Evolutionary conservation across 164 flowering plant species (phyloP), one percentile per base, ranked within the genome.

Genomic region (Akebia trifoliata): DNA sequence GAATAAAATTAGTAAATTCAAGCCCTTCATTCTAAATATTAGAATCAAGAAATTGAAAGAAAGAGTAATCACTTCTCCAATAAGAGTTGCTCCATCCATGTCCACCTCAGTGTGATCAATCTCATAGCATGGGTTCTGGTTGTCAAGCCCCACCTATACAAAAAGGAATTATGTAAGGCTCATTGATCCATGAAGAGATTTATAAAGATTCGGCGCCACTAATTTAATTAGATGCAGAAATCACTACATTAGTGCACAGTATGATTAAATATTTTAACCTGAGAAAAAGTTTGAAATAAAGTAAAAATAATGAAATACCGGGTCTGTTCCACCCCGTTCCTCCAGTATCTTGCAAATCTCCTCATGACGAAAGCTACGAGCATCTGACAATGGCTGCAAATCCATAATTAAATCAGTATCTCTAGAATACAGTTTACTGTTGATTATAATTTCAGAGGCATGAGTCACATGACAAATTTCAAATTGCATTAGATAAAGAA

Each of bases 301-400:
- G 5, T 34, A 34, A n/a, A 21, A 44, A 6, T 4, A 18, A 0
- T 5, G n/a, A 39, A 39, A 49, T 77, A 78, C 84, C 70, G 78
- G 75, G 67, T 80, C 83, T 47, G 34, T 64, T 60, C 84, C 84
- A 50, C 76, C 80, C 5, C 44, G 56, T 55, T 61, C 72, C 66
- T 73, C 77, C 32, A 83, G 60, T 43, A 83, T 76, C 74, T 69
- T 71, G 73, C 82, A 74, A 25, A 78, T 70, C 3, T 65, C 76
- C 57, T 65, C 61, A 34, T 78, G 78, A 24, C 68, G 62, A 55
- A 68, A 72, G 70, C 72, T 71, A 35, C 71, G 73, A 53, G 85
- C 83, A 72, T 83, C 81, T 46, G 83, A 76, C 8, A 80, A 68
- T 54, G 85, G 79, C 88, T 83, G 76, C 62, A 64, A 51, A 40